Conservation (phyloP, 768 basidiomycete genomes). For the Sutorius australiensis region DNA sequence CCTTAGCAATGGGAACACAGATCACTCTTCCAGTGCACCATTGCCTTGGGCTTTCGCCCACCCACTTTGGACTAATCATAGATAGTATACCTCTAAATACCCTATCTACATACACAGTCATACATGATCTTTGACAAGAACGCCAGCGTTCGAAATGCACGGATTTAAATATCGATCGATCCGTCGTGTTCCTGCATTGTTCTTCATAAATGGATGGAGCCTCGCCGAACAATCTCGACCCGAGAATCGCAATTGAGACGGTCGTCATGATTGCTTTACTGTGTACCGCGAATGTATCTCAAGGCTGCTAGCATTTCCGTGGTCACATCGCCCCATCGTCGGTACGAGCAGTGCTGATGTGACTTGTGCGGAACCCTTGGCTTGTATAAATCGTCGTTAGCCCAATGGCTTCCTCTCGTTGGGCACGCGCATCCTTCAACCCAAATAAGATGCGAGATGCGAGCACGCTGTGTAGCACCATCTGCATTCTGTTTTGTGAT, state of each 20-base stretch:
- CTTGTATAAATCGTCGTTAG: neutral
- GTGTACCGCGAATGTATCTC: neutral
- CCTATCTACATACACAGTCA: too few species aligned
- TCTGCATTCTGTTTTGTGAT: neutral
- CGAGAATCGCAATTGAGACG: neutral
- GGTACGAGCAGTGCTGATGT: neutral
- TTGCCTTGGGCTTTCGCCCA: too few species aligned
- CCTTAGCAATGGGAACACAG: too few species aligned
- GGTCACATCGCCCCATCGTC: neutral
- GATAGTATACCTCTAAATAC: too few species aligned
- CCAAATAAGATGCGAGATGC: neutral
- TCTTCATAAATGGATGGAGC: neutral
- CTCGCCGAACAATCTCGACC: too few species aligned
- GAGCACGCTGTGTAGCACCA: neutral
- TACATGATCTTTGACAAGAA: too few species aligned
- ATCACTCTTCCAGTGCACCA: too few species aligned
- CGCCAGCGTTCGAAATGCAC: too few species aligned
- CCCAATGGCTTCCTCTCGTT: neutral
- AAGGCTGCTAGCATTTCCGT: neutral
- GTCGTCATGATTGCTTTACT: neutral
- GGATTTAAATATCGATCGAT: too few species aligned
- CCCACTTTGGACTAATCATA: too few species aligned
- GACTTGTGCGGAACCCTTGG: neutral
- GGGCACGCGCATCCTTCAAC: neutral
- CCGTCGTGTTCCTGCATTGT: neutral